Percentiles rank a stretch among this genome's conserved stretches.
These are phyloP conservation scores for Umbelopsis sp. DNA, from an alignment of 192 early-diverging fungal genomes.

Conservation along the genomic window DNA sequence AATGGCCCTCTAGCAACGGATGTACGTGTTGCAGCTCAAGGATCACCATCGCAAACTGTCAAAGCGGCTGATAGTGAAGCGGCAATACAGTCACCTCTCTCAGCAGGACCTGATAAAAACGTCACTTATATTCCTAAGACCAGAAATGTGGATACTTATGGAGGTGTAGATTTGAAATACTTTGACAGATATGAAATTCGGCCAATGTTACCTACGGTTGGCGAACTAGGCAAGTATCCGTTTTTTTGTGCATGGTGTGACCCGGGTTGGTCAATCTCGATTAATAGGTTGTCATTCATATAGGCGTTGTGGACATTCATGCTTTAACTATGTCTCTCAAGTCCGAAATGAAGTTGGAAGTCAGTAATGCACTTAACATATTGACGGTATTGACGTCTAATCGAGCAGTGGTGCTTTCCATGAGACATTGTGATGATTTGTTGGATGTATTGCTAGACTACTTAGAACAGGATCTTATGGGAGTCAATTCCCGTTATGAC, in stretches of 20 bases:
- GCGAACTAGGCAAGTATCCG: conserved; percentile 47
- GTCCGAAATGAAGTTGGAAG: conserved; percentile 72
- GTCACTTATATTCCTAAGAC: conserved; percentile 59
- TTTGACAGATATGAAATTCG: conserved; percentile 56
- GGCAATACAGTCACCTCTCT: neutral
- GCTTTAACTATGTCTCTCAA: conserved; percentile 79
- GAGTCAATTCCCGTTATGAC: conserved; percentile 11
- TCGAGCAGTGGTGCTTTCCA: conserved; percentile 41
- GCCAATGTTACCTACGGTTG: conserved; percentile 48
- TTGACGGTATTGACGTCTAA: conserved; percentile 61
- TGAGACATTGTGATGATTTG: conserved; percentile 66
- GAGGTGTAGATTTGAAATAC: conserved; percentile 72
- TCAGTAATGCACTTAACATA: conserved; percentile 74
- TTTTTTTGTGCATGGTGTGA: conserved; percentile 9
- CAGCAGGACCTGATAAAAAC: conserved; percentile 14
- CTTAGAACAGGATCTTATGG: conserved; percentile 46
- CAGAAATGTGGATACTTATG: conserved; percentile 73
- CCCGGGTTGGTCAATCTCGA: conserved; percentile 5
- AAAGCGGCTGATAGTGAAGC: neutral
- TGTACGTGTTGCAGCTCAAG: neutral
- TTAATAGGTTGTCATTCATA: neutral
- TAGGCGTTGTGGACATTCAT: conserved; percentile 72
- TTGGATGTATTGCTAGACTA: conserved; percentile 66
- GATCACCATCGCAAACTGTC: neutral
- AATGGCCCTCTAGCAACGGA: conserved; percentile 9